phyloP scores from a whole-genome alignment of 768 basidiomycete genomes.

The Kwoniella sp. region DNA sequence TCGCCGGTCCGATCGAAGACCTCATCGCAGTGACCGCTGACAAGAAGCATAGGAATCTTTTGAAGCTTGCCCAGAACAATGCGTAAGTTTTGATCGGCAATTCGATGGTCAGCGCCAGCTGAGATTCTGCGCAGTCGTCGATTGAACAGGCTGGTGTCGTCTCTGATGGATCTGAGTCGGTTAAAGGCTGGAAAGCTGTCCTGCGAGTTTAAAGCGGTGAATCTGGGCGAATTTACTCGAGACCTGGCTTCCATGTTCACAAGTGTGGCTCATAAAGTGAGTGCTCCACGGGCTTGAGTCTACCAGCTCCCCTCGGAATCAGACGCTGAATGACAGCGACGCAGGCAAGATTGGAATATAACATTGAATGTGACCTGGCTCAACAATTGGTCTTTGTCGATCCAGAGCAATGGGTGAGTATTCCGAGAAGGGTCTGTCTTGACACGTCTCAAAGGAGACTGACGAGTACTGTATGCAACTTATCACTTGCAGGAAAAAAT shows the following conservation, averaged over 20 bases:
- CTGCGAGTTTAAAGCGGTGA: slow-evolving; percentile 50
- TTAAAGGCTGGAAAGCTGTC: slow-evolving; percentile 51
- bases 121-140: slow-evolving; percentile 2
- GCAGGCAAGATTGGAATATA: slow-evolving; percentile 37
- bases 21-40: slow-evolving; percentile 27
- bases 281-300: background rate
- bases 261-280: slow-evolving; percentile 53
- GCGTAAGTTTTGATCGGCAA: slow-evolving; percentile 12
- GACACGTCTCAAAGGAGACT: background rate
- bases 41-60: slow-evolving; percentile 36
- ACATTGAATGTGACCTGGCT: slow-evolving; percentile 46
- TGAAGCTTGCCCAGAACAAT: slow-evolving; percentile 39
- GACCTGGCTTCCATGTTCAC: slow-evolving; percentile 56
- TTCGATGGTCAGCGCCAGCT: background rate
- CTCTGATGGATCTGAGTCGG: slow-evolving; percentile 57
- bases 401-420: slow-evolving; percentile 45
- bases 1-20: slow-evolving; percentile 48
- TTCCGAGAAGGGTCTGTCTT: too few relatives aligned
- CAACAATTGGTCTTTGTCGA: slow-evolving; percentile 50
- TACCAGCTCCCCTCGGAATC: too few relatives aligned
- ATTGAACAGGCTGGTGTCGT: slow-evolving; percentile 54
- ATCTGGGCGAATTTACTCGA: slow-evolving; percentile 48
- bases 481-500: slow-evolving; percentile 48
- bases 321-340: background rate
- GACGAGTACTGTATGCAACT: background rate